These are phyloP conservation scores for Lathyrus oleraceus DNA, from an alignment of 306 rosid species.

Conservation along the genomic window DNA sequence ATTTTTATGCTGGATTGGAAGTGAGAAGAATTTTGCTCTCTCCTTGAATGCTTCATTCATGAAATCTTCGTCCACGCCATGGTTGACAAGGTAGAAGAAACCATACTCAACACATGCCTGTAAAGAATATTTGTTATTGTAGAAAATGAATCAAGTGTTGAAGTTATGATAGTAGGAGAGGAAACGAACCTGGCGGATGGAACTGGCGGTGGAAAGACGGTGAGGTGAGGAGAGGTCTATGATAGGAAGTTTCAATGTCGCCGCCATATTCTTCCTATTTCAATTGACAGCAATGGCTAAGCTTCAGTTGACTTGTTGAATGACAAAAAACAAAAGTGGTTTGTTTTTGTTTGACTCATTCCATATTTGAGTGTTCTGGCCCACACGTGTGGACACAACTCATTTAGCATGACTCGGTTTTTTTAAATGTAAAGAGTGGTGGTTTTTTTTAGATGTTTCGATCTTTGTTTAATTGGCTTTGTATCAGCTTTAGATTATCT, in stretches of 20 bases:
- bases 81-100: conserved; percentile 89
- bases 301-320: too few species aligned
- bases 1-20: conserved; percentile 60
- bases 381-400: too few species aligned
- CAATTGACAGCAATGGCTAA: too few species aligned
- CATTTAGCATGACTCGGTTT: too few species aligned
- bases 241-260: conserved; percentile 55
- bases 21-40: conserved; percentile 63
- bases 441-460: too few species aligned
- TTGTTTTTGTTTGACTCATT: too few species aligned
- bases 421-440: too few species aligned
- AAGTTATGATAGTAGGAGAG: background rate
- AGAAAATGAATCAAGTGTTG: background rate
- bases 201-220: conserved; percentile 52
- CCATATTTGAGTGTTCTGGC: too few species aligned
- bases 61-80: conserved; percentile 61
- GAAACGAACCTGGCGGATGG: conserved; percentile 57
- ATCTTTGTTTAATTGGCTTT: too few species aligned
- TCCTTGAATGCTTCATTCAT: conserved; percentile 43
- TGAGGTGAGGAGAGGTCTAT: conserved; percentile 68
- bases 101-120: conserved; percentile 80
- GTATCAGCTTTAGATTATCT: too few species aligned
- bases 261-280: background rate
- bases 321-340: too few species aligned
- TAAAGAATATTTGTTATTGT: background rate